A percentile compares a stretch with the other conserved stretches of the same genome.
These are phyloP conservation scores for Pichia sp. DNA, from an alignment of 1,139 yeast genomes.

Conservation along the genomic window DNA sequence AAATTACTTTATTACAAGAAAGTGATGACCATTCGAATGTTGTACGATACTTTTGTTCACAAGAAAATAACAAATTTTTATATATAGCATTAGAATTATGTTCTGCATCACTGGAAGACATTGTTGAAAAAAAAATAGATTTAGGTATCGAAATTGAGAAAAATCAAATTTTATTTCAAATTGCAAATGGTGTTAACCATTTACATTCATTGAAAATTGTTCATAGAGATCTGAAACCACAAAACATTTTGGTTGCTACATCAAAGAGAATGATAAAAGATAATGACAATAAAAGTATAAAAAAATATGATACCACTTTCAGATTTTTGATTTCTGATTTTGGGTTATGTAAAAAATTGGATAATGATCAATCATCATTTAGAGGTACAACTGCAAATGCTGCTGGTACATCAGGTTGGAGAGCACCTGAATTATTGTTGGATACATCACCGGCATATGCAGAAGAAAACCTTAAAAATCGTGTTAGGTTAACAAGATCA, in stretches of 20 bases:
- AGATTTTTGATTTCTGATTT: conserved; percentile 87
- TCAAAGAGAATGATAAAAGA: conserved; percentile 36
- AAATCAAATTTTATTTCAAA: conserved; percentile 61
- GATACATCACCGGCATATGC: conserved; percentile 21
- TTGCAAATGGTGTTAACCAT: conserved; percentile 80
- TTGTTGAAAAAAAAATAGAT: conserved; percentile 51
- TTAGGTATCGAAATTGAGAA: conserved; percentile 35
- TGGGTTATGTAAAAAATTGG: conserved; percentile 89
- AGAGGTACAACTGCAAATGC: conserved; percentile 89
- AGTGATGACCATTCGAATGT: conserved; percentile 97
- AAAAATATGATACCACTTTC: conserved; percentile 32
- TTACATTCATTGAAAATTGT: conserved; percentile 87
- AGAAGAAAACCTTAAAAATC: conserved; percentile 35
- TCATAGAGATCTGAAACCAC: conserved; percentile 94
- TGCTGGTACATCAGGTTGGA: conserved; percentile 98
- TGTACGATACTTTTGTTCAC: conserved; percentile 85
- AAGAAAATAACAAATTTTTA: conserved; percentile 76
- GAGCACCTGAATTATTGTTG: conserved; percentile 85
- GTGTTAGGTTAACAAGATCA: conserved; percentile 75
- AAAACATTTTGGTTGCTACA: conserved; percentile 82
- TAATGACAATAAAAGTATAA: conserved; percentile 2
- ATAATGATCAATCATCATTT: conserved; percentile 87
- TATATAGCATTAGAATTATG: conserved; percentile 93
- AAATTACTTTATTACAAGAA: conserved; percentile 78
- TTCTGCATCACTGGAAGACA: conserved; percentile 80